phyloP scores from a whole-genome alignment of 2,329 filamentous ascomycete species.

The Whalleya microplaca region DNA sequence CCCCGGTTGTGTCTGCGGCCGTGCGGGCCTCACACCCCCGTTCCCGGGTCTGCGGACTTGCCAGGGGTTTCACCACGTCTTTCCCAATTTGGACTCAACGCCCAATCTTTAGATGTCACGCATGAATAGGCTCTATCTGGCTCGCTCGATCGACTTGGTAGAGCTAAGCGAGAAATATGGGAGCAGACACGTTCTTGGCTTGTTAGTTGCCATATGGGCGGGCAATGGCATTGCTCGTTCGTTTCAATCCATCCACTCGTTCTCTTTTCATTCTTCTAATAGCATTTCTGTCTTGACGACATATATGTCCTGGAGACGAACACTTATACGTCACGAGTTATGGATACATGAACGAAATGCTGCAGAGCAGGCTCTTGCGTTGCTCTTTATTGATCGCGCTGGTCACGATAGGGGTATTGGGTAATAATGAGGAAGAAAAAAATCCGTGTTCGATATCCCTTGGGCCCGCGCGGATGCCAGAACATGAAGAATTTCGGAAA shows the following conservation, averaged over 20 bases:
- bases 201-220: slow-evolving; percentile 23
- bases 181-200: slow-evolving; percentile 3
- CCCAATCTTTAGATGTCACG: slow-evolving; percentile 15
- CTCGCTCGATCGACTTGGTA: slow-evolving; percentile 4
- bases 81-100: slow-evolving; percentile 14
- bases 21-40: slow-evolving; percentile 28
- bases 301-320: slow-evolving; percentile 29
- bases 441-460: slow-evolving; percentile 2
- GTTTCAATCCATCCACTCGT: slow-evolving; percentile 20
- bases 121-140: slow-evolving; percentile 25
- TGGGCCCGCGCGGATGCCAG: slow-evolving; percentile 2
- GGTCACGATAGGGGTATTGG: slow-evolving; percentile 33
- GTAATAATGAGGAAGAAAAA: slow-evolving; percentile 21
- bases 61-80: slow-evolving; percentile 12
- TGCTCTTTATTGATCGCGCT: slow-evolving; percentile 35
- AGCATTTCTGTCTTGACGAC: slow-evolving; percentile 26
- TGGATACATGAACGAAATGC: slow-evolving; percentile 36
- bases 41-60: slow-evolving; percentile 12
- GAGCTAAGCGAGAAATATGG: slow-evolving; percentile 12
- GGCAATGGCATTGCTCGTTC: slow-evolving; percentile 13
- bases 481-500: slow-evolving; percentile 20
- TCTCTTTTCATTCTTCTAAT: slow-evolving; percentile 16
- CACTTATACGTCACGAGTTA: slow-evolving; percentile 24
- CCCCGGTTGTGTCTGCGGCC: slow-evolving; percentile 15
- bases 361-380: slow-evolving; percentile 37